phyloP scores from a whole-genome alignment of 2,329 filamentous ascomycete species.

The Sclerotinia nivalis region DNA sequence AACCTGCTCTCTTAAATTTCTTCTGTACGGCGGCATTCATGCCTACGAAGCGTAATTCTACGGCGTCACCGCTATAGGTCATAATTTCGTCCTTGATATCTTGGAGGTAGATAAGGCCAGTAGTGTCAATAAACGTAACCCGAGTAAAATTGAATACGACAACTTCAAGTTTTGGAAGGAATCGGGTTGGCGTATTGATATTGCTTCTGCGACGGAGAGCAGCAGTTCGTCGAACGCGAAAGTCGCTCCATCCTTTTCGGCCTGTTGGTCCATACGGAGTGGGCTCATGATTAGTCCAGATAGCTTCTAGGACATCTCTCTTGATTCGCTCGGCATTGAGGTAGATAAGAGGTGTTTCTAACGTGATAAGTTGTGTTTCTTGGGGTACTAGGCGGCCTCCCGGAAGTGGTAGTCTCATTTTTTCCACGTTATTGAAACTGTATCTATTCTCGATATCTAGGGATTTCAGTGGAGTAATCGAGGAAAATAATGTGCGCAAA shows the following conservation, averaged over 20 bases:
- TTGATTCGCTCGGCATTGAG: conserved; percentile 15
- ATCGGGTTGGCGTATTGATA: conserved; percentile 21
- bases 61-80: conserved; percentile 26
- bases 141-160: conserved; percentile 29
- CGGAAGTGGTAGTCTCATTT: neutral
- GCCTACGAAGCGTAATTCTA: conserved; percentile 33
- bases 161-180: conserved; percentile 25
- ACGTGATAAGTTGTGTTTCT: conserved; percentile 7
- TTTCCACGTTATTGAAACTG: neutral
- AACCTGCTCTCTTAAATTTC: conserved; percentile 25
- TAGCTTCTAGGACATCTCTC: conserved; percentile 6
- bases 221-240: conserved; percentile 6
- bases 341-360: conserved; percentile 9
- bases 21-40: conserved; percentile 25
- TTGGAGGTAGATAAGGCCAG: conserved; percentile 25
- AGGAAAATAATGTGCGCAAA: conserved; percentile 7
- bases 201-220: conserved; percentile 7
- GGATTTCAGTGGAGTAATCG: neutral
- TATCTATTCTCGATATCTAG: conserved; percentile 7
- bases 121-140: conserved; percentile 31
- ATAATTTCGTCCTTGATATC: conserved; percentile 27
- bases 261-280: neutral
- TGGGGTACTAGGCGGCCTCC: neutral
- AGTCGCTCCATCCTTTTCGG: conserved; percentile 1
- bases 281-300: conserved; percentile 11